Base-by-base conservation (phyloP, 352 stramenopile species). In the Phytophthora vignae region DNA sequence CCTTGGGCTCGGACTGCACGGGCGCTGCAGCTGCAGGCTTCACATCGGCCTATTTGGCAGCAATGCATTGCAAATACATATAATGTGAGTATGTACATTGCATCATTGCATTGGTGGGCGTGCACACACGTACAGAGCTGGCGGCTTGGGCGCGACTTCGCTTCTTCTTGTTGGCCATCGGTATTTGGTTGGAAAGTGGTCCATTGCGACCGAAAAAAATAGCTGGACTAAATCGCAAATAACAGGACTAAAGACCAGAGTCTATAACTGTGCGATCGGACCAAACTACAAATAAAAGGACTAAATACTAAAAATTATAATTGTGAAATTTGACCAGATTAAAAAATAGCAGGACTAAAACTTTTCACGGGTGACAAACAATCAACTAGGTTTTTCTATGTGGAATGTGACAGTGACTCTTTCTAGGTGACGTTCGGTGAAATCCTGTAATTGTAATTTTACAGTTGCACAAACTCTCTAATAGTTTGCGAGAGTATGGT, bases 151-250 rank as follows among this genome's bases (percentile, higher is more conserved):
- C 54, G 8, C 71, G 57, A 14, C 59, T 66, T 8, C 73, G 67
- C 65, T 80, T 80, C 63, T 67, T 78, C 59, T 76, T 79, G 58
- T 66, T 73, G 50, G 60, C 69, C 74, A 81, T 81, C 60, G 52
- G 19, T 79, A 12, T 44, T 44, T 31, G 50, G 52, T 46, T 21
- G 1, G 44, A 52, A 25, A 52, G 44, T 52, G n/a, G n/a, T 52
- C 44, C 36, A 17, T 0, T 15, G 36, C 12, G n/a, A 44, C 38
- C 38, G 10, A n/a, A 44, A 33, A 33, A 8, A 10, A 10, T 49
- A 21, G 42, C 42, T n/a, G 7, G 19, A 52, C 55, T 27, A 55
- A 58, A 58, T 57, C 21, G 46, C 46, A 57, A 57, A 50, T 61
- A 36, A 10, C 36, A 61, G n/a, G 21, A 40, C 55, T 31, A 22